Evolutionary conservation across 805 yeast genomes (phyloP), one percentile per base, ranked within the genome.

Genomic region (Starmerella bombi): DNA sequence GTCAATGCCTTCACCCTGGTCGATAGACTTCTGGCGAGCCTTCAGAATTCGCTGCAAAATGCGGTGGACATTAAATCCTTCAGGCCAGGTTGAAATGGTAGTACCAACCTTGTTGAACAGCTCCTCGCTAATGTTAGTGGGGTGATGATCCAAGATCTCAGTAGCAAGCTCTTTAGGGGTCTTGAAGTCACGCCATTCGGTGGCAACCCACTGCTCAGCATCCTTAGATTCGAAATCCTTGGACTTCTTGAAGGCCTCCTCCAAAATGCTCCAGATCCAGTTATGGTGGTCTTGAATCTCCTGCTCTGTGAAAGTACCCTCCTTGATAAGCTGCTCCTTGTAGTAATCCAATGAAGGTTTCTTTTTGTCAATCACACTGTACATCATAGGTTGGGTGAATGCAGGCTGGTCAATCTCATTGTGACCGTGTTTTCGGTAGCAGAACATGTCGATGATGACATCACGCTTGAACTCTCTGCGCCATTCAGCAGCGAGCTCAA

Each of bases 321-420:
- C 98, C 20, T 70, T 66, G 45, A 85, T 59, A 57, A 91, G 75
- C 66, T 84, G 71, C 44, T 76, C 74, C 50, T 79, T 72, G 70
- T 91, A 91, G 60, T 76, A 72, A 55, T 86, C 94, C 54, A 91
- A 71, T 36, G 86, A 94, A 40, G 85, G 77, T 61, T 77, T 74
- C 79, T 86, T 88, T 62, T 81, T 71, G 41, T 88, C 85, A 59
- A 91, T 82, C 67, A 74, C 74, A 62, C 82, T 68, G 72, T 91
- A 91, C 99, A 91, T 91, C 57, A 85, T 67, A 38, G 99, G 99
- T 67, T 91, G 99, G 34, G 99, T 91, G 74, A 91, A 91, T 27
- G 93, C 70, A 44, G 99, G 99, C 70, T 91, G 99, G 67, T 91
- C 99, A 50, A 97, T 91, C 72, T 91, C 99, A 64, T 91, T 91